phyloP scores from a whole-genome alignment of 176 grass and related monocot genomes.

The Thinopyrum elongatum region DNA sequence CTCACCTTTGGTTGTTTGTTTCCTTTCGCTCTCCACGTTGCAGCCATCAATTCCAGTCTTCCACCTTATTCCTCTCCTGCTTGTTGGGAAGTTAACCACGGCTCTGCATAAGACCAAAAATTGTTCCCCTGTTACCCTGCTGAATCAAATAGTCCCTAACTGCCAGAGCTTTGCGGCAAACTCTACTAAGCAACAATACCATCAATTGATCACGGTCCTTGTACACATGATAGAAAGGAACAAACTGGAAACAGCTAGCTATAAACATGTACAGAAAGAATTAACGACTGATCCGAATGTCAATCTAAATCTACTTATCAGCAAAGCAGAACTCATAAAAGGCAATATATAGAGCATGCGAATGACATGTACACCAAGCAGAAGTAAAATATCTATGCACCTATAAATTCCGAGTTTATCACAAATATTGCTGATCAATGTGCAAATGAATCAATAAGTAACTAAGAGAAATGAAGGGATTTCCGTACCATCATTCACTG shows the following conservation, averaged over 20 bases:
- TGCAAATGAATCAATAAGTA: background rate
- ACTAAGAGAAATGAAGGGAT: background rate
- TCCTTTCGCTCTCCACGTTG: background rate
- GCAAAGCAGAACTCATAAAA: too few relatives aligned
- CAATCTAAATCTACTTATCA: too few relatives aligned
- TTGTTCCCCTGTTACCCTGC: background rate
- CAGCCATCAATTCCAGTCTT: background rate
- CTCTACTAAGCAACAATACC: background rate
- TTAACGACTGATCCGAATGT: background rate
- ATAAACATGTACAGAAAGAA: background rate
- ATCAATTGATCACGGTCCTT: background rate
- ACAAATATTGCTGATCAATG: background rate
- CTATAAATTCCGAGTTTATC: background rate
- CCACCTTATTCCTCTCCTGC: background rate
- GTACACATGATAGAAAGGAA: background rate
- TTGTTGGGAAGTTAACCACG: background rate
- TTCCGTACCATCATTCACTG: background rate
- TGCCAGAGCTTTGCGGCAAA: background rate
- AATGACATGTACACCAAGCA: too few relatives aligned
- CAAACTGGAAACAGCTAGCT: background rate
- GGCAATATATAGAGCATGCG: too few relatives aligned
- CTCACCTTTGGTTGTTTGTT: background rate
- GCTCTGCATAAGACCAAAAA: background rate
- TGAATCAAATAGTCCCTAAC: background rate
- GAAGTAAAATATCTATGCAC: too few relatives aligned